Percentiles rank a stretch among this genome's conserved stretches.
phyloP scores from a whole-genome alignment of 176 grass and related monocot genomes.

The Triticum dicoccoides region DNA sequence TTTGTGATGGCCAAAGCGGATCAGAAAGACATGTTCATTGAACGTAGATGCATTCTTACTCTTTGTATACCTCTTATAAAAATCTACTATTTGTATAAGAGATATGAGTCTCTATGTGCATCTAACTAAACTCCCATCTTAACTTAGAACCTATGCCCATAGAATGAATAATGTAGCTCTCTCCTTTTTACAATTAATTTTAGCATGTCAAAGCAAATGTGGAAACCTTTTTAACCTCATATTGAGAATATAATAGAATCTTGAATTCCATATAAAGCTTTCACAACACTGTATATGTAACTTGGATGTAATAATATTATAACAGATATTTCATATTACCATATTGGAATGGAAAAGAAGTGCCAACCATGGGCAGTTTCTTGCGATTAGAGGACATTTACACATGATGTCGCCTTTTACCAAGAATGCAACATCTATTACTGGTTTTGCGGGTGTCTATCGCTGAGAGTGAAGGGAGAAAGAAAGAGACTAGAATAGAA shows the following conservation, averaged over 20 bases:
- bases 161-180: neutral
- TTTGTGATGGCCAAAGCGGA: neutral
- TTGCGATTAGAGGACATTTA: neutral
- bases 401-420: neutral
- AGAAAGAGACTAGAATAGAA: neutral
- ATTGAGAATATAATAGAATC: neutral
- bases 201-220: neutral
- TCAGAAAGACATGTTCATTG: neutral
- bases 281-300: neutral
- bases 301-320: neutral
- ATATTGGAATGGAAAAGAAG: neutral
- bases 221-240: neutral
- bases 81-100: neutral
- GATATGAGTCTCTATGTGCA: neutral
- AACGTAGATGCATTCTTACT: neutral
- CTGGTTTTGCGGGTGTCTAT: neutral
- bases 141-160: neutral
- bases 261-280: neutral
- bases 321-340: neutral
- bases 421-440: neutral
- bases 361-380: neutral
- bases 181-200: neutral
- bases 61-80: too few species aligned
- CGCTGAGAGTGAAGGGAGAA: constrained; percentile 16
- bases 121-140: neutral